Percentiles rank a stretch among this genome's conserved stretches.
phyloP scores from a whole-genome alignment of 192 early-diverging fungal genomes.

The Coemansia guatemalensis region DNA sequence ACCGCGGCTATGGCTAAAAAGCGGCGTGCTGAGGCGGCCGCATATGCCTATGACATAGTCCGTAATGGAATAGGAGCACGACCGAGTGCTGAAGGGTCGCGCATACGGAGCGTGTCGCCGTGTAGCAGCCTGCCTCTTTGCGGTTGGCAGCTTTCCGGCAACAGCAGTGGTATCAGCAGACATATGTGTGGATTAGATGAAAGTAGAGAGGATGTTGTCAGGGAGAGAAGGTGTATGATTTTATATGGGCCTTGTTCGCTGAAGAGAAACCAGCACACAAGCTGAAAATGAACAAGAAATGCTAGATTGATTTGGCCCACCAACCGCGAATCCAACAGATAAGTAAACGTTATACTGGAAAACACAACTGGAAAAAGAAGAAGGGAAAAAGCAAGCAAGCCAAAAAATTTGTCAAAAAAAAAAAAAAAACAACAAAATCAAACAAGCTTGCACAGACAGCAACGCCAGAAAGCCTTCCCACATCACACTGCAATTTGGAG shows the following conservation, averaged over 20 bases:
- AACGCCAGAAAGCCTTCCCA: too few relatives aligned
- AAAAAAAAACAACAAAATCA: too few relatives aligned
- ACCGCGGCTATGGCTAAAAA: slow-evolving; percentile 19
- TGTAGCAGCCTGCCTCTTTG: slow-evolving; percentile 1
- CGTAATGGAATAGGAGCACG: slow-evolving; percentile 15
- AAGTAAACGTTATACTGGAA: neutral
- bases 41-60: slow-evolving; percentile 30
- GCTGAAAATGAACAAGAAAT: too few relatives aligned
- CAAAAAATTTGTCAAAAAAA: slow-evolving; percentile 1
- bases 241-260: too few relatives aligned
- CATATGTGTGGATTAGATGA: neutral
- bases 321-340: too few relatives aligned
- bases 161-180: neutral
- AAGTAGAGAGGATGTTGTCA: neutral
- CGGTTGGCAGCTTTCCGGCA: neutral
- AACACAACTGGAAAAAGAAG: neutral
- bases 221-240: too few relatives aligned
- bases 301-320: too few relatives aligned
- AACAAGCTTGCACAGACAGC: too few relatives aligned
- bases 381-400: neutral
- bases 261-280: too few relatives aligned
- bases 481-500: too few relatives aligned
- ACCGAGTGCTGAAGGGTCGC: slow-evolving; percentile 8
- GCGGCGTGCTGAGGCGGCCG: slow-evolving; percentile 30
- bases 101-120: slow-evolving; percentile 33